A percentile compares a stretch with the other conserved stretches of the same genome.
phyloP scores from a whole-genome alignment of 176 grass and related monocot genomes.

The Neostapfia colusana region DNA sequence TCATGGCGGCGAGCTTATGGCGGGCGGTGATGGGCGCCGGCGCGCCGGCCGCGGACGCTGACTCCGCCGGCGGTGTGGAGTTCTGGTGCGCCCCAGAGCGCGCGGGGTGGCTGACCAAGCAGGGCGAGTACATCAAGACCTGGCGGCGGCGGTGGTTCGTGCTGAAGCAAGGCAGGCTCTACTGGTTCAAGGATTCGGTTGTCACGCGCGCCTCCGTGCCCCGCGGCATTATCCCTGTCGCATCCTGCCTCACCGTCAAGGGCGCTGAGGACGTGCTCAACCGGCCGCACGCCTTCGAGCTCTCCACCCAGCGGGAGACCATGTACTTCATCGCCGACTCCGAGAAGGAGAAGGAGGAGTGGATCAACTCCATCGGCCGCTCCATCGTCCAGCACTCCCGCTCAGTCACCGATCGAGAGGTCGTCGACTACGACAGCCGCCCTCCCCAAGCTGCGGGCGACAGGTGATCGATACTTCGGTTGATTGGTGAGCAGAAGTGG shows the following conservation, averaged over 20 bases:
- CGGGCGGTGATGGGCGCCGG: constrained; percentile 57
- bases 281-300: constrained; percentile 81
- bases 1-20: constrained; percentile 81
- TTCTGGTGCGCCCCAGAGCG: constrained; percentile 79
- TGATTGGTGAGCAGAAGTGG: constrained; percentile 39
- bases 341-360: constrained; percentile 99
- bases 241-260: constrained; percentile 89
- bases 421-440: constrained; percentile 87
- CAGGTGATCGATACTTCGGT: constrained; percentile 33
- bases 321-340: constrained; percentile 99
- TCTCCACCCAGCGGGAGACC: constrained; percentile 75
- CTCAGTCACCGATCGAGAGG: constrained; percentile 77
- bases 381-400: constrained; percentile 97
- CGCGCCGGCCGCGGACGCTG: constrained; percentile 34
- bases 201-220: constrained; percentile 74
- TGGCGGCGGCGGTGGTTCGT: constrained; percentile 99
- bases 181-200: constrained; percentile 89
- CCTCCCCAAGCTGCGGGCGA: constrained; percentile 2
- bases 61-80: constrained; percentile 52
- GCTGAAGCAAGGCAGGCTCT: constrained; percentile 91
- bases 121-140: constrained; percentile 98
- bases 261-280: constrained; percentile 96
- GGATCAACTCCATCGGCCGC: constrained; percentile 98
- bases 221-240: constrained; percentile 76
- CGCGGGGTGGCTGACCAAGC: constrained; percentile 81